phyloP scores from a whole-genome alignment of 2,329 filamentous ascomycete species.

The Diaporthe velutina region DNA sequence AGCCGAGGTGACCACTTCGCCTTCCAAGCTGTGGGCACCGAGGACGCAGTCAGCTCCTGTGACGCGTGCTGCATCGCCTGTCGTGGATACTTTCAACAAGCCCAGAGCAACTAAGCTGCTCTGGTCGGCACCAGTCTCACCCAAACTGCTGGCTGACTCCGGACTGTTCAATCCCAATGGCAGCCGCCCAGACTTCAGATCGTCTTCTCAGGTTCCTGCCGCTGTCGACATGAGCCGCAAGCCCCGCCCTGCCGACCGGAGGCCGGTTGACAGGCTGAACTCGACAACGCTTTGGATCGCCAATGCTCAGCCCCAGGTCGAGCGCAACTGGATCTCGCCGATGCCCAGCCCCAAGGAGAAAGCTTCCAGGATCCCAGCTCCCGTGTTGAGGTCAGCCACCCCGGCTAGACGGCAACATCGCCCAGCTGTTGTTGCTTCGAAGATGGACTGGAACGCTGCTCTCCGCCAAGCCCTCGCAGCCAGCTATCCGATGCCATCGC shows the following conservation, averaged over 20 bases:
- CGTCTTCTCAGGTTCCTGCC: conserved; percentile 48
- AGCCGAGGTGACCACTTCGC: background rate
- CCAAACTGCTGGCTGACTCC: conserved; percentile 26
- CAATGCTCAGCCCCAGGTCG: background rate
- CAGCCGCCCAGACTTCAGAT: conserved; percentile 45
- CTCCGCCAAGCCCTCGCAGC: conserved; percentile 52
- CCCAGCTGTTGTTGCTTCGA: background rate
- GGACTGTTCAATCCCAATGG: conserved; percentile 46
- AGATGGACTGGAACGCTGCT: conserved; percentile 52
- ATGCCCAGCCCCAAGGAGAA: conserved; percentile 20
- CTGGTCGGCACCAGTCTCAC: conserved; percentile 41
- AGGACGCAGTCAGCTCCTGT: background rate
- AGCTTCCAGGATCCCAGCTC: background rate
- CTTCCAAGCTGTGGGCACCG: conserved; percentile 32
- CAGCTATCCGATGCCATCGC: conserved; percentile 46
- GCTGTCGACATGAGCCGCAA: conserved; percentile 48
- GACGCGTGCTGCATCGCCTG: background rate
- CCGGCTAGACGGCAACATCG: conserved; percentile 44
- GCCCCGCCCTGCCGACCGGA: conserved; percentile 43
- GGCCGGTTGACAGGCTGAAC: conserved; percentile 45
- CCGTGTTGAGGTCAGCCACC: conserved; percentile 6
- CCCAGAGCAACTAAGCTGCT: background rate
- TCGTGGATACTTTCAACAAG: background rate
- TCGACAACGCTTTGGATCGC: conserved; percentile 47
- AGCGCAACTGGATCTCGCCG: conserved; percentile 48